phyloP scores from a whole-genome alignment of 2,329 filamentous ascomycete genomes.

The Scedosporium apiospermum region DNA sequence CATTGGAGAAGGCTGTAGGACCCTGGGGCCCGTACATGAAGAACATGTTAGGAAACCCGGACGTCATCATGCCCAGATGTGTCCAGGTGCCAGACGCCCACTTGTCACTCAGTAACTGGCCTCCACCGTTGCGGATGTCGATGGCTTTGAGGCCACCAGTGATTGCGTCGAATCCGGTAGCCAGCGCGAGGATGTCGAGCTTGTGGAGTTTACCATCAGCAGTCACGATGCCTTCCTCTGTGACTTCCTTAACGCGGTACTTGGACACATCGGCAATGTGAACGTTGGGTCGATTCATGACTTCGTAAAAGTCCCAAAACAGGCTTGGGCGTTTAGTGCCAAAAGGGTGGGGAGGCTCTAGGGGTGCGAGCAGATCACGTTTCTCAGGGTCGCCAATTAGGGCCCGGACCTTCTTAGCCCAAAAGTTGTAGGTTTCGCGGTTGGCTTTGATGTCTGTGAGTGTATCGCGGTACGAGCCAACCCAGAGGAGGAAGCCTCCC shows the following conservation, averaged over 20 bases:
- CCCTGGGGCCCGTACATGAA: conserved; percentile 30
- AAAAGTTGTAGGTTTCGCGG: too few species aligned
- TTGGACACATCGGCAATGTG: conserved; percentile 26
- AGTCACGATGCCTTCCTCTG: conserved; percentile 1
- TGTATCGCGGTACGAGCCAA: too few species aligned
- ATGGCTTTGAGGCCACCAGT: conserved; percentile 30
- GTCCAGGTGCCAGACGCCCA: conserved; percentile 25
- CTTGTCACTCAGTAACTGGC: conserved; percentile 21
- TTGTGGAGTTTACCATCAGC: conserved; percentile 8
- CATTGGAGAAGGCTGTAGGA: conserved; percentile 27
- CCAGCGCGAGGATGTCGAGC: conserved; percentile 18
- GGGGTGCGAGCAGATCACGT: too few species aligned
- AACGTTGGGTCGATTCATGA: conserved; percentile 20
- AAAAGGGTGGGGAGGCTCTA: too few species aligned
- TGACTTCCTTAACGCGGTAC: conserved; percentile 3
- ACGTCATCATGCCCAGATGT: conserved; percentile 28
- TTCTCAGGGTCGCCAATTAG: too few species aligned
- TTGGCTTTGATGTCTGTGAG: too few species aligned
- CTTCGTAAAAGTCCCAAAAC: conserved; percentile 30
- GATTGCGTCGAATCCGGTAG: conserved; percentile 32
- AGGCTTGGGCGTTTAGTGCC: conserved; percentile 28
- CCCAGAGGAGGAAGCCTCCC: too few species aligned
- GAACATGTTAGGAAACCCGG: conserved; percentile 37
- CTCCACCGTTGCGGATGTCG: conserved; percentile 23
- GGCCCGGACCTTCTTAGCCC: too few species aligned